Base-by-base conservation (phyloP, 225 moss, liverwort and hornwort genomes). In the Climacium dendroides region DNA sequence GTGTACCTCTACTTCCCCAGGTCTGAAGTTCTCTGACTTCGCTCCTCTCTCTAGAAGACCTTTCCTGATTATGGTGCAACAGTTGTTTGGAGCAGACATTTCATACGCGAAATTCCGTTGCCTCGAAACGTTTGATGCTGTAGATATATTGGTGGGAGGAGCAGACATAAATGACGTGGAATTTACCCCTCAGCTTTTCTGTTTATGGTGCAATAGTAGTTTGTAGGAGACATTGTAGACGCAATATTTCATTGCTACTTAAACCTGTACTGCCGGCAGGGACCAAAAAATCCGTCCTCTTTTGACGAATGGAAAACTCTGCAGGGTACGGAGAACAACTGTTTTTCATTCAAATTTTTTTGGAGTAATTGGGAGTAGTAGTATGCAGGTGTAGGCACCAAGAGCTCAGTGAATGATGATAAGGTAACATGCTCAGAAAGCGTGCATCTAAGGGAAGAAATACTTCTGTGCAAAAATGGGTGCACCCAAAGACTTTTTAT, bases 401-500 rank as follows among this genome's bases (percentile, higher is more conserved):
- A 53, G 53, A 35, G 22, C 24, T 23, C 6, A 24, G 24, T 37
- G 54, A 77, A 55, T 75, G 35, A 35, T 53, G 45, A n/a, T n/a
- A n/a, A n/a, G n/a, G n/a, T n/a, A n/a, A n/a, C n/a, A n/a, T n/a
- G n/a, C n/a, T n/a, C n/a, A n/a, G n/a, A n/a, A n/a, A n/a, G n/a
- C n/a, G n/a, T n/a, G n/a, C n/a, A n/a, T n/a, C n/a, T n/a, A n/a
- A n/a, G n/a, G n/a, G n/a, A n/a, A n/a, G n/a, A n/a, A n/a, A n/a
- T n/a, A n/a, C n/a, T n/a, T n/a, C n/a, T 58, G 6, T 29, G 4
- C 0, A 7, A 2, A 61, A 29, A 29, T 30, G 29, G 15, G 3
- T 29, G 61, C 7, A 61, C 4, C 1, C 2, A 8, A 15, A 61
- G 0, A 7, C 15, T 61, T 24, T 15, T 29, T 29, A 3, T 14